Evolutionary conservation across 306 rosid species (phyloP).

Genomic region (Hippophae rhamnoides): DNA sequence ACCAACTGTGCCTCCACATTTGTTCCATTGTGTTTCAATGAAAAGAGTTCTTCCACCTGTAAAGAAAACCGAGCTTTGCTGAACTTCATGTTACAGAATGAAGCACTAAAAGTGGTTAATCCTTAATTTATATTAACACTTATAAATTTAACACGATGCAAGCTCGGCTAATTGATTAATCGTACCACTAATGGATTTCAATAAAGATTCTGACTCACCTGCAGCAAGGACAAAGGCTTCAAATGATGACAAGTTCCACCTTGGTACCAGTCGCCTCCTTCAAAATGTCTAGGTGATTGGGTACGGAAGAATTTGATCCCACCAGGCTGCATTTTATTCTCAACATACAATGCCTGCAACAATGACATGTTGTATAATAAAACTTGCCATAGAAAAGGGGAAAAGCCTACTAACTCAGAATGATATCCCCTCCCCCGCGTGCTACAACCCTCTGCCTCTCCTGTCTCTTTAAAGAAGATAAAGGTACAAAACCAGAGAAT

Average conservation of each 20-base stretch:
- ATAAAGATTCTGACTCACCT: conserved; percentile 28
- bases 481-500: too few relatives aligned
- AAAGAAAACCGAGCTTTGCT: background rate
- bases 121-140: too few relatives aligned
- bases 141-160: background rate
- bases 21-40: conserved; percentile 57
- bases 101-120: too few relatives aligned
- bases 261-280: conserved; percentile 93
- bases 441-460: too few relatives aligned
- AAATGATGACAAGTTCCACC: conserved; percentile 71
- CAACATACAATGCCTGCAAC: conserved; percentile 38
- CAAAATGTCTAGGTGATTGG: conserved; percentile 92
- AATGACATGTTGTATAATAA: background rate
- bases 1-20: conserved; percentile 70
- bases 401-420: background rate
- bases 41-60: conserved; percentile 77
- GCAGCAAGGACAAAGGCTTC: conserved; percentile 46
- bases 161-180: background rate
- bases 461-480: too few relatives aligned
- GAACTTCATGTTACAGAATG: background rate
- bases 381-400: background rate
- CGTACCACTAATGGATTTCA: background rate
- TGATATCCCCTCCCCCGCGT: background rate
- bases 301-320: conserved; percentile 66
- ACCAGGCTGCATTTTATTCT: conserved; percentile 33